Conservation (phyloP, 257 asterid species). For the Leonotis leonurus region DNA sequence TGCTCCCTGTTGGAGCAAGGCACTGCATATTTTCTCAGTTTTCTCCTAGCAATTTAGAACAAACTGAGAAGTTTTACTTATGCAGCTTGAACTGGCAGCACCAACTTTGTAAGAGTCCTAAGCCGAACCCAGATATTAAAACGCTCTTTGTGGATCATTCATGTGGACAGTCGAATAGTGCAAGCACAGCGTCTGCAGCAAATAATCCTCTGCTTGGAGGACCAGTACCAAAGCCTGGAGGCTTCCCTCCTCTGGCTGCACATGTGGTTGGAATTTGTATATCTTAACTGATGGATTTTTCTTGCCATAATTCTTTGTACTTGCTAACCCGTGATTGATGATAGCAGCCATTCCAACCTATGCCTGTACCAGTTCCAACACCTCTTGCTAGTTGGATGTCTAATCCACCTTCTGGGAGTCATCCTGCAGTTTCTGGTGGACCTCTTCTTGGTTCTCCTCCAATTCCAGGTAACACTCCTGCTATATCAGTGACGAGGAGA, state of each 20-base stretch:
- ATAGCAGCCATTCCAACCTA: conserved; percentile 63
- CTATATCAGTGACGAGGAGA: background rate
- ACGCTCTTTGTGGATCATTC: conserved; percentile 95
- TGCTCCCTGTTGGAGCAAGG: background rate
- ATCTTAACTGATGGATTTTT: background rate
- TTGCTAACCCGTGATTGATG: conserved; percentile 16
- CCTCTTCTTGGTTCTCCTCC: conserved; percentile 73
- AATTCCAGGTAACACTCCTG: conserved; percentile 41
- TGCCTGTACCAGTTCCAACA: conserved; percentile 57
- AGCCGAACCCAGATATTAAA: conserved; percentile 95
- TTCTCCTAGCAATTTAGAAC: background rate
- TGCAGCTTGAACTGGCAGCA: conserved; percentile 99
- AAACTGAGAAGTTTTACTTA: conserved; percentile 10
- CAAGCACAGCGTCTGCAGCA: conserved; percentile 86
- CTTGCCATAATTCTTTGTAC: background rate
- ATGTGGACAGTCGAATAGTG: conserved; percentile 86
- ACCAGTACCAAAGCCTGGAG: conserved; percentile 73
- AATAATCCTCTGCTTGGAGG: conserved; percentile 68
- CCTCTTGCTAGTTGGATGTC: conserved; percentile 99
- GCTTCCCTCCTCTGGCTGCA: conserved; percentile 78
- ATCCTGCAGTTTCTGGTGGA: conserved; percentile 68
- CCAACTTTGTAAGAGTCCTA: conserved; percentile 90
- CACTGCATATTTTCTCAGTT: background rate
- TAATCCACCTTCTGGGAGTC: conserved; percentile 58
- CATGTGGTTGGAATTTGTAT: conserved; percentile 54